phyloP scores from a whole-genome alignment of 805 yeast genomes.

The Saccharomycodes ludwigii region DNA sequence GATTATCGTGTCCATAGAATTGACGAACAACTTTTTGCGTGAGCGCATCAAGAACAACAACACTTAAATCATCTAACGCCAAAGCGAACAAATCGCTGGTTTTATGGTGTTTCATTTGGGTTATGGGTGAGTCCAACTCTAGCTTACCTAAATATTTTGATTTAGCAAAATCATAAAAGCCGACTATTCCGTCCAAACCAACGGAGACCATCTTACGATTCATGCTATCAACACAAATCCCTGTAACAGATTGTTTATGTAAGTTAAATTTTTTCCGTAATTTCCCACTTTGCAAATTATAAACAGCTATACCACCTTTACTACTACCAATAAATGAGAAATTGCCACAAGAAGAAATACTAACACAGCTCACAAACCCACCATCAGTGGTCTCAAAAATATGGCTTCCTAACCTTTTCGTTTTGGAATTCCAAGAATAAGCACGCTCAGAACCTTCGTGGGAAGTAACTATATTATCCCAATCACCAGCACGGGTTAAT shows the following conservation, averaged over 20 bases:
- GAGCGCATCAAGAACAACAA: conserved; percentile 69
- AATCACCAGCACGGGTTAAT: conserved; percentile 67
- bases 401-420: conserved; percentile 70
- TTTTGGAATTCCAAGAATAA: conserved; percentile 78
- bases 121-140: conserved; percentile 63
- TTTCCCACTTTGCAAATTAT: conserved; percentile 86
- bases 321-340: conserved; percentile 88
- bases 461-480: conserved; percentile 89
- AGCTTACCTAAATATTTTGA: conserved; percentile 57
- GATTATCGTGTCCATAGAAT: conserved; percentile 78
- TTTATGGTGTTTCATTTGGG: conserved; percentile 64
- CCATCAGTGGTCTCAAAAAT: conserved; percentile 63
- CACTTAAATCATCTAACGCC: conserved; percentile 74
- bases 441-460: conserved; percentile 78
- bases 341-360: conserved; percentile 88
- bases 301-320: conserved; percentile 71
- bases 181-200: conserved; percentile 82
- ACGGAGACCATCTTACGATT: conserved; percentile 76
- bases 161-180: conserved; percentile 73
- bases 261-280: conserved; percentile 55
- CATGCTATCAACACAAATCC: conserved; percentile 81
- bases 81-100: conserved; percentile 77
- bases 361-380: conserved; percentile 60
- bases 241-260: conserved; percentile 76
- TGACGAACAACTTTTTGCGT: conserved; percentile 79